Base-by-base conservation (phyloP, 2,329 filamentous ascomycete genomes). In the Niveomyces coronatus region DNA sequence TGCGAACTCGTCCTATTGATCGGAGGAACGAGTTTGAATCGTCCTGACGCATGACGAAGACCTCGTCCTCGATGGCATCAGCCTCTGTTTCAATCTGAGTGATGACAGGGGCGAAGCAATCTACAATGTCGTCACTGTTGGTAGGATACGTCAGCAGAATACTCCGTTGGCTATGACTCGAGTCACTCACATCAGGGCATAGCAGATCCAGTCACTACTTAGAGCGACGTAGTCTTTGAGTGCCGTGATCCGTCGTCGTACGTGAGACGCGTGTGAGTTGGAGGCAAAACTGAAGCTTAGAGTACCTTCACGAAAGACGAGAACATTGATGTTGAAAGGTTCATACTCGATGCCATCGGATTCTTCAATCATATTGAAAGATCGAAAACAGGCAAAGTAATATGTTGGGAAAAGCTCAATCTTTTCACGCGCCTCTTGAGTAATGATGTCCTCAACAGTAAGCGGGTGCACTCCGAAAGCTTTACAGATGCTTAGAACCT, bases 171-270 rank as follows among this genome's bases (percentile, higher is more conserved):
- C 23, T 5, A 2, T 15, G 4, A 34, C 13, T 11, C 11, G 23
- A 16, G 5, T 5, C 1, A 39, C 80, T 70, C 68, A 86, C 81
- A 98, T 96, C 54, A 98, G 72, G 30, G 91, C 91, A 56, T 98
- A 98, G 67, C 91, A 98, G 50, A 96, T 93, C 89, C 93, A 98
- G 62, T 98, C 91, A 49, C 87, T 88, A 55, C 86, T 94, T 27
- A 98, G 71, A 44, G 88, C 81, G 51, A 96, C 84, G 54, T 95
- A 96, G 54, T 98, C 91, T 54, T 94, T 89, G 40, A 98, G 70
- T 49, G 86, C 83, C 17, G 85, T 81, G 52, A 98, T 96, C 60
- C 91, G 79, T 67, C 84, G 87, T 47, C 89, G 79, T 18, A 98
- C 91, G 47, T 91, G 85, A 30, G 81, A 74, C 10, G 88, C 85